Base-by-base conservation (phyloP, 2,329 filamentous ascomycete genomes). In the Colletotrichum sidae region DNA sequence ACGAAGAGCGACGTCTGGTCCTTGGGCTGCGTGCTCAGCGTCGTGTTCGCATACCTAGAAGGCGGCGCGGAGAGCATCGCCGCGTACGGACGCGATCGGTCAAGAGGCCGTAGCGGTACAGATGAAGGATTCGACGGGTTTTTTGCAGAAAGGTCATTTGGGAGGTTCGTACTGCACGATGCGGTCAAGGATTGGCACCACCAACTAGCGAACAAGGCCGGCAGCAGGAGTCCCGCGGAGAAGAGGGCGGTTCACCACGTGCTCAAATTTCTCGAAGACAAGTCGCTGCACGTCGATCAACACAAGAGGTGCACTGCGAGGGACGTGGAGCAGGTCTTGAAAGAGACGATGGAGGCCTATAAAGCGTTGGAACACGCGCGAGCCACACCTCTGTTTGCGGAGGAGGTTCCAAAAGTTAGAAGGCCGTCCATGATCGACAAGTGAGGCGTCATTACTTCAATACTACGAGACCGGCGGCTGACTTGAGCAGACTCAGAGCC, bases 1-100 rank as follows among this genome's bases (percentile, higher is more conserved):
- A 71, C 72, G 1, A 71, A 71, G 10, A 79, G 76, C 49, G 78
- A 81, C 67, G 72, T 80, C 0, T 81, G 79, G 79, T 78, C 78
- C 4, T 65, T 80, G 2, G 79, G 78, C 0, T 80, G 78, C 60
- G 74, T 81, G 1, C 69, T 80, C 3, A 79, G 76, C 38, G 72
- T 80, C 4, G 64, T 81, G 0, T 72, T 81, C 34, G 71, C 76
- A 1, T 81, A 78, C 61, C 67, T 80, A 6, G 71, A 75, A 10
- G 69, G 69, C 2, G 78, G 55, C 1, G 15, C 33, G 8, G 38
- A 35, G 0, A 49, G 45, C 8, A 12, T 58, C 9, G 33, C 1
- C 9, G 10, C 35, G 11, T 58, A 58, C 4, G 34, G n/a, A 1
- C 50, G 0, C 0, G 47, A 42, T 0, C 13, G 55, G 4, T 10